phyloP scores from a whole-genome alignment of 179 eudicot species.

The Corrigiola litoralis region DNA sequence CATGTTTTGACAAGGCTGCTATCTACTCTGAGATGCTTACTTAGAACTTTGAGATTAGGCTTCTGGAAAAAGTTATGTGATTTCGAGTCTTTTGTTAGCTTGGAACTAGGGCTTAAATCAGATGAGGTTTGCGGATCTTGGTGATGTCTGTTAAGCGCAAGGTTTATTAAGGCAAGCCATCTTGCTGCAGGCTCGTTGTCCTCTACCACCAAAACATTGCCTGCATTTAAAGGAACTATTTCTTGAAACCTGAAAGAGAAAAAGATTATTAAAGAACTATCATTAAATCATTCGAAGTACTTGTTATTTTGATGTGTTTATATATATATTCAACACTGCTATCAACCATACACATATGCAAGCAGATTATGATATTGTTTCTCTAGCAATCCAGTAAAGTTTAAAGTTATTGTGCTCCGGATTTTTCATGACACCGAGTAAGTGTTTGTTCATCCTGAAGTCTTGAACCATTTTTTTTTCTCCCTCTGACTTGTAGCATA shows the following conservation, averaged over 20 bases:
- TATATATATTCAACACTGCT: too few relatives aligned
- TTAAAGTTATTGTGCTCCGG: too few relatives aligned
- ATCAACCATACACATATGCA: too few relatives aligned
- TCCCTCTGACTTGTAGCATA: too few relatives aligned
- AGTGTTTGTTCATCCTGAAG: too few relatives aligned
- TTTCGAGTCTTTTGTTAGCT: conserved; percentile 41
- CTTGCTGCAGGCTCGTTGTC: conserved; percentile 91
- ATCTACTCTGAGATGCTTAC: conserved; percentile 54
- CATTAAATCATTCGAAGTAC: too few relatives aligned
- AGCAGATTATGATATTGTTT: too few relatives aligned
- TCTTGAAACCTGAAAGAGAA: conserved; percentile 74
- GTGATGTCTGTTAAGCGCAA: conserved; percentile 56
- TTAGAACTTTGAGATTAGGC: conserved; percentile 60
- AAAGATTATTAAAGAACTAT: not conserved
- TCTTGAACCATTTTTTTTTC: too few relatives aligned
- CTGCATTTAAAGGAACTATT: conserved; percentile 87
- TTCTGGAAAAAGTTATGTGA: conserved; percentile 58
- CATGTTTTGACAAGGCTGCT: conserved; percentile 67
- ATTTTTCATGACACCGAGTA: too few relatives aligned
- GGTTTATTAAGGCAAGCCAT: conserved; percentile 82
- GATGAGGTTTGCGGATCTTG: conserved; percentile 23
- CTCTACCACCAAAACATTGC: conserved; percentile 71
- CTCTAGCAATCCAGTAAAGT: too few relatives aligned
- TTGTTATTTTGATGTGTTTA: too few relatives aligned
- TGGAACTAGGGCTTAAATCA: conserved; percentile 31